These are phyloP conservation scores for Pichia sp. DNA, from an alignment of 1,139 yeast species.

Conservation along the genomic window DNA sequence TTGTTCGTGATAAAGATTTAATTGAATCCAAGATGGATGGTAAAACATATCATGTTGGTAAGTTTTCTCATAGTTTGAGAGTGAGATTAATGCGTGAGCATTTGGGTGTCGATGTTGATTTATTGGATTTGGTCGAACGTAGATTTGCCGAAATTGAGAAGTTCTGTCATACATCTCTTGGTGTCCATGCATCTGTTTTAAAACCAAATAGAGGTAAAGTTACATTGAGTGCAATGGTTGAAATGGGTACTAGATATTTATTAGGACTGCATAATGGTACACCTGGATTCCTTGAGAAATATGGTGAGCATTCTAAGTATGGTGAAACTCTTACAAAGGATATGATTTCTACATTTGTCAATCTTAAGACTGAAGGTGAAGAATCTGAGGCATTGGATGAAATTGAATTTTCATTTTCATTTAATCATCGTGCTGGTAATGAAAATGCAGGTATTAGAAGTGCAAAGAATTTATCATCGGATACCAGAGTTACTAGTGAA, in stretches of 20 bases:
- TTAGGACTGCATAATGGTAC: constrained; percentile 43
- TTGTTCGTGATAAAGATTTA: constrained; percentile 80
- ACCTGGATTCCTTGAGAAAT: constrained; percentile 17
- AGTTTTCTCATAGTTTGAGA: constrained; percentile 86
- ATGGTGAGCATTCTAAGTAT: not conserved
- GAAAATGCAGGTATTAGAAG: constrained; percentile 86
- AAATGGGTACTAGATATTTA: constrained; percentile 68
- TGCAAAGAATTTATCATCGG: constrained; percentile 75
- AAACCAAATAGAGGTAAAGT: constrained; percentile 28
- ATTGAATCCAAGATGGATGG: constrained; percentile 81
- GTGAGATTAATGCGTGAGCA: constrained; percentile 96
- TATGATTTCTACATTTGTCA: constrained; percentile 53
- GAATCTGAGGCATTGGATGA: constrained; percentile 22
- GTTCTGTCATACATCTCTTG: constrained; percentile 47
- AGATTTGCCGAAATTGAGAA: constrained; percentile 60
- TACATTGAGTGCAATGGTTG: constrained; percentile 65
- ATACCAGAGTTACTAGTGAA: constrained; percentile 70
- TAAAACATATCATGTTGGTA: constrained; percentile 73
- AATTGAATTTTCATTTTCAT: constrained; percentile 54
- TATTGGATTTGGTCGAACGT: constrained; percentile 80
- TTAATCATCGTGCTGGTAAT: constrained; percentile 86
- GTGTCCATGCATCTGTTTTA: constrained; percentile 43
- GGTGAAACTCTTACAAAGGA: constrained; percentile 19
- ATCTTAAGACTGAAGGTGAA: constrained; percentile 16
- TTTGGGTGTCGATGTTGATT: constrained; percentile 89